These are phyloP conservation scores for Alternaria infectoria DNA, from an alignment of 2,329 filamentous ascomycete species.

Conservation along the genomic window DNA sequence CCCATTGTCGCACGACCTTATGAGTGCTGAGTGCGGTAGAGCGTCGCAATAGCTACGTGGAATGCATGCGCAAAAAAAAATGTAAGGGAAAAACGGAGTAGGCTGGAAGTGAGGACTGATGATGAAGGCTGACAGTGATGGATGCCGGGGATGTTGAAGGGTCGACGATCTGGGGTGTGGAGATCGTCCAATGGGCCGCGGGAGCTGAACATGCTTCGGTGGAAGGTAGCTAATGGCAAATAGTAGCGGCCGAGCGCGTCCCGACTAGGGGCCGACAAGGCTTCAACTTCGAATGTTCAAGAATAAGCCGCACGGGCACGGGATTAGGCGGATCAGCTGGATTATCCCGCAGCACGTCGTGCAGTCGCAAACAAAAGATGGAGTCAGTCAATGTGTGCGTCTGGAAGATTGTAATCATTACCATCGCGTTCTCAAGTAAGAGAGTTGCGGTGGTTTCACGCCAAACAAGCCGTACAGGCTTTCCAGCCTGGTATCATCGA, in stretches of 20 bases:
- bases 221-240: not conserved
- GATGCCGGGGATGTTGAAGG: not conserved
- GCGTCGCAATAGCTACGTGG: not conserved
- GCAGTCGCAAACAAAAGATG: not conserved
- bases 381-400: not conserved
- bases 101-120: not conserved
- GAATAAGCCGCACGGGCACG: not conserved
- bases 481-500: not conserved
- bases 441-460: not conserved
- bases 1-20: conserved; percentile 58
- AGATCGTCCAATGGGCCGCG: not conserved
- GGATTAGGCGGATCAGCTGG: not conserved
- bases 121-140: not conserved
- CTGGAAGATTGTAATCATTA: not conserved
- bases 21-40: not conserved
- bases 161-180: not conserved
- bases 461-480: not conserved
- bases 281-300: not conserved
- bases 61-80: not conserved
- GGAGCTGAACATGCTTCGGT: not conserved
- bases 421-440: not conserved
- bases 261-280: not conserved
- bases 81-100: not conserved
- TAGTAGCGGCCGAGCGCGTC: not conserved
- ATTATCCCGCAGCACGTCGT: not conserved